These are phyloP conservation scores for Isatis tinctoria DNA, from an alignment of 345 rosid genomes.

Conservation along the genomic window DNA sequence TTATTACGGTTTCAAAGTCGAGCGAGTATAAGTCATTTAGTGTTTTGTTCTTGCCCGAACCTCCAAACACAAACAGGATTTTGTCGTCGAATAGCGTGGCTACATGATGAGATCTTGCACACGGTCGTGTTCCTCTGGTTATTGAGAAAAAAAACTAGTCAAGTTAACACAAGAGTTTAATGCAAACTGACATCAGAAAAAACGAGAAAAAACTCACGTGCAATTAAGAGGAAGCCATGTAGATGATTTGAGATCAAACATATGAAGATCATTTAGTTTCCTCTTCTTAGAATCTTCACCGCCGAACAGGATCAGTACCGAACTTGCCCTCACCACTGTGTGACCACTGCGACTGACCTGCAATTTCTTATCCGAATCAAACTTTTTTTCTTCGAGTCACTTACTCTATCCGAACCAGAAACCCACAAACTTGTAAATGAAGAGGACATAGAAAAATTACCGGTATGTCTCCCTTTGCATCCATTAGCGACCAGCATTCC, in stretches of 20 bases:
- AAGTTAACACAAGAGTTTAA: not conserved
- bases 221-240: conserved; percentile 98
- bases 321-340: conserved; percentile 82
- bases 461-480: conserved; percentile 94
- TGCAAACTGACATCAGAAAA: not conserved
- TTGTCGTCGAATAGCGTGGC: conserved; percentile 86
- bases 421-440: not conserved
- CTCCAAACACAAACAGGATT: conserved; percentile 78
- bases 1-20: conserved; percentile 86
- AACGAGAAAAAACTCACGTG: conserved; percentile 57
- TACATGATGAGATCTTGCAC: conserved; percentile 83
- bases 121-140: conserved; percentile 81
- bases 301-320: conserved; percentile 76
- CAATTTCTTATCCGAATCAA: not conserved
- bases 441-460: conserved; percentile 35
- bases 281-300: conserved; percentile 91
- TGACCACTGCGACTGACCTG: conserved; percentile 92
- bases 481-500: conserved; percentile 91
- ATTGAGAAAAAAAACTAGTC: not conserved
- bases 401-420: not conserved
- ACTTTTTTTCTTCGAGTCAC: not conserved
- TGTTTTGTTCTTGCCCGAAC: conserved; percentile 73
- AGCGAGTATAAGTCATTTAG: conserved; percentile 91
- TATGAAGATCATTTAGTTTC: conserved; percentile 88
- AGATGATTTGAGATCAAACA: conserved; percentile 91